phyloP scores from a whole-genome alignment of 768 basidiomycete genomes.

The Porphyrellus cyaneotinctus region DNA sequence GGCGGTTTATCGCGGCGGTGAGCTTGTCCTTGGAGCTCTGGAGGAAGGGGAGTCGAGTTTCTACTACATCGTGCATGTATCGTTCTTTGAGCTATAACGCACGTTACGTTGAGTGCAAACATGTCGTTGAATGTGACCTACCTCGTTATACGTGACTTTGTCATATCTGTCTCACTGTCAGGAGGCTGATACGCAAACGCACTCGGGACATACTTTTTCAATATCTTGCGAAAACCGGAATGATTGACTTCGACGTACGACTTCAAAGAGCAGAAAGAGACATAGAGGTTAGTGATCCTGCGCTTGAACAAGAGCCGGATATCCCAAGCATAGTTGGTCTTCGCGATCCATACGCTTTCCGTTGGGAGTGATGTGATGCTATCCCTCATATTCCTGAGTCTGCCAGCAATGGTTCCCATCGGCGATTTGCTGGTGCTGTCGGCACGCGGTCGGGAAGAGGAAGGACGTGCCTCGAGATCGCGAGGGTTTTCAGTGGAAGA shows the following conservation, averaged over 20 bases:
- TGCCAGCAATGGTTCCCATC: conserved; percentile 41
- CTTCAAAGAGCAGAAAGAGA: conserved; percentile 68
- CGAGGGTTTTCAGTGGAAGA: conserved; percentile 44
- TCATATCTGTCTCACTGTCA: conserved; percentile 65
- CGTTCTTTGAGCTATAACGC: conserved; percentile 60
- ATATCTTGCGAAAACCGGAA: conserved; percentile 90
- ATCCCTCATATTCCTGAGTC: conserved; percentile 48
- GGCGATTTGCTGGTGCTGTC: conserved; percentile 33
- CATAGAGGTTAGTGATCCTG: conserved; percentile 77
- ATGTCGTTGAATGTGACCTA: conserved; percentile 18
- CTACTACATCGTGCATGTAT: conserved; percentile 71
- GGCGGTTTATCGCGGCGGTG: conserved; percentile 49
- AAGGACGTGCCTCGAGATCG: conserved; percentile 29
- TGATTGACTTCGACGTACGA: conserved; percentile 91
- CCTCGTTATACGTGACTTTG: conserved; percentile 80
- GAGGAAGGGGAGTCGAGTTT: conserved; percentile 65
- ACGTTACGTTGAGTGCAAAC: background rate
- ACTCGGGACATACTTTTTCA: conserved; percentile 74
- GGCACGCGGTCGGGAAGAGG: conserved; percentile 21
- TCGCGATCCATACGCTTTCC: conserved; percentile 72
- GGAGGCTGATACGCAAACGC: background rate
- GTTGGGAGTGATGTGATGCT: conserved; percentile 43
- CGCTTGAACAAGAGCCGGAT: conserved; percentile 85
- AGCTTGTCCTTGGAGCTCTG: conserved; percentile 58
- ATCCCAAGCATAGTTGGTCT: conserved; percentile 78